phyloP scores from a whole-genome alignment of 2,329 filamentous ascomycete species.

The Clarireedia hainanense region DNA sequence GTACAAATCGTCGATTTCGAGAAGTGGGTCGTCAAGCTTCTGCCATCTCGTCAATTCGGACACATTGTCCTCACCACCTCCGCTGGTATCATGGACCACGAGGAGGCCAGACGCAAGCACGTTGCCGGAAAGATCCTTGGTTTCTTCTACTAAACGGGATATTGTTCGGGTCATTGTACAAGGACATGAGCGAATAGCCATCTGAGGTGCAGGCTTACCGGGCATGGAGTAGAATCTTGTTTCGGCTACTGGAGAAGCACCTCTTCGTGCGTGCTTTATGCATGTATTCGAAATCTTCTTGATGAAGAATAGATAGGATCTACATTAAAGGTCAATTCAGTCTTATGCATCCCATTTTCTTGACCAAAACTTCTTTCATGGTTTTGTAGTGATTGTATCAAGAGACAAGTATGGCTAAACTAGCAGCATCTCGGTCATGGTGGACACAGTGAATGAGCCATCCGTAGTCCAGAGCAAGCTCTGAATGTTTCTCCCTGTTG shows the following conservation, averaged over 20 bases:
- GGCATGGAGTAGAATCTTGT: slow-evolving; percentile 16
- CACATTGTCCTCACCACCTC: slow-evolving; percentile 99
- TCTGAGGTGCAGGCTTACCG: slow-evolving; percentile 16
- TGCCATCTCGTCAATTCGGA: slow-evolving; percentile 99
- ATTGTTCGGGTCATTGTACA: slow-evolving; percentile 19
- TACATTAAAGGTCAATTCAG: slow-evolving; percentile 28
- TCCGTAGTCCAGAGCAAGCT: no score
- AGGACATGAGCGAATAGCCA: slow-evolving; percentile 28
- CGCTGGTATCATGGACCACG: slow-evolving; percentile 99
- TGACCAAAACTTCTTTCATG: background rate
- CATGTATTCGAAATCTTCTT: slow-evolving; percentile 19
- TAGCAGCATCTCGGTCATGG: no score
- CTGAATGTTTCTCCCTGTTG: no score
- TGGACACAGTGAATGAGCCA: no score
- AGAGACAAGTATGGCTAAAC: no score
- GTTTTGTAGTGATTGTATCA: no score
- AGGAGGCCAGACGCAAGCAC: slow-evolving; percentile 98
- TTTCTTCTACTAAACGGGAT: slow-evolving; percentile 82
- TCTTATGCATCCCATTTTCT: slow-evolving; percentile 10
- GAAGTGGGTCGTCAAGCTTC: slow-evolving; percentile 99
- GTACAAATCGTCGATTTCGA: slow-evolving; percentile 94
- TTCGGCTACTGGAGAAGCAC: slow-evolving; percentile 20
- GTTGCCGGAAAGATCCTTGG: slow-evolving; percentile 98
- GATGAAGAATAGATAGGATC: slow-evolving; percentile 24
- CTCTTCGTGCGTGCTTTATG: slow-evolving; percentile 21